These are phyloP conservation scores for Diphasiastrum complanatum DNA, from an alignment of 83 land plant species.

Conservation along the genomic window DNA sequence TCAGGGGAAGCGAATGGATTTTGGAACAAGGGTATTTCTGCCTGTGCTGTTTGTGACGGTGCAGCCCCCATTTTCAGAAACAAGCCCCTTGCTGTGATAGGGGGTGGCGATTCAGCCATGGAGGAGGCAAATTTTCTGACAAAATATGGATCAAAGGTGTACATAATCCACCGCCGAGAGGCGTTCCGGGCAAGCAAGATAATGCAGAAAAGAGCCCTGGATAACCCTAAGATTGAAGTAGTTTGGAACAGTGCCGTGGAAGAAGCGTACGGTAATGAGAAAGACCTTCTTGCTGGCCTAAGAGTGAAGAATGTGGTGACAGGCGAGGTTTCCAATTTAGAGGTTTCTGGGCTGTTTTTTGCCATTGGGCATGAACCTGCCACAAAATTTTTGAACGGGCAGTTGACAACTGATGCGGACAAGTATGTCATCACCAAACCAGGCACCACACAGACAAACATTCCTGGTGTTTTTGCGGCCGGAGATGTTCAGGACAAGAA, in stretches of 20 bases:
- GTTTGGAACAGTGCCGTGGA: slow-evolving; percentile 69
- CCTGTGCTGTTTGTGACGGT: slow-evolving; percentile 93
- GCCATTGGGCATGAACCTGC: slow-evolving; percentile 99
- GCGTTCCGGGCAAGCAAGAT: slow-evolving; percentile 86
- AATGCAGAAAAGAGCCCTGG: slow-evolving; percentile 73
- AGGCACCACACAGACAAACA: slow-evolving; percentile 78
- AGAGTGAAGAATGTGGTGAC: slow-evolving; percentile 60
- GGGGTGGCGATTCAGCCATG: slow-evolving; percentile 98
- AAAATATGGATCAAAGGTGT: slow-evolving; percentile 80
- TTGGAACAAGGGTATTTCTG: slow-evolving; percentile 92
- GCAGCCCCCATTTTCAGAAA: slow-evolving; percentile 88
- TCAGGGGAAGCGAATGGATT: slow-evolving; percentile 50
- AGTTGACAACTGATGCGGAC: slow-evolving; percentile 68
- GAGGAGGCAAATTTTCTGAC: slow-evolving; percentile 87
- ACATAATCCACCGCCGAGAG: slow-evolving; percentile 67
- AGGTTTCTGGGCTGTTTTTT: slow-evolving; percentile 80
- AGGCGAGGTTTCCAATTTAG: slow-evolving; percentile 47
- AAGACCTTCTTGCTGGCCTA: slow-evolving; percentile 46
- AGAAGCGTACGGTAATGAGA: slow-evolving; percentile 59
- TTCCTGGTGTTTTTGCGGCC: slow-evolving; percentile 91
- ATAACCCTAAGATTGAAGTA: slow-evolving; percentile 80
- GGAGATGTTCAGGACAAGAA: slow-evolving; percentile 99
- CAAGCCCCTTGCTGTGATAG: slow-evolving; percentile 80
- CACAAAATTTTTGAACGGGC: slow-evolving; percentile 80
- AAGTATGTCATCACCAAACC: slow-evolving; percentile 84